A percentile compares a stretch with the other conserved stretches of the same genome.
phyloP scores from a whole-genome alignment of 192 early-diverging fungal species.

The Gorgonomyces haynaldii region DNA sequence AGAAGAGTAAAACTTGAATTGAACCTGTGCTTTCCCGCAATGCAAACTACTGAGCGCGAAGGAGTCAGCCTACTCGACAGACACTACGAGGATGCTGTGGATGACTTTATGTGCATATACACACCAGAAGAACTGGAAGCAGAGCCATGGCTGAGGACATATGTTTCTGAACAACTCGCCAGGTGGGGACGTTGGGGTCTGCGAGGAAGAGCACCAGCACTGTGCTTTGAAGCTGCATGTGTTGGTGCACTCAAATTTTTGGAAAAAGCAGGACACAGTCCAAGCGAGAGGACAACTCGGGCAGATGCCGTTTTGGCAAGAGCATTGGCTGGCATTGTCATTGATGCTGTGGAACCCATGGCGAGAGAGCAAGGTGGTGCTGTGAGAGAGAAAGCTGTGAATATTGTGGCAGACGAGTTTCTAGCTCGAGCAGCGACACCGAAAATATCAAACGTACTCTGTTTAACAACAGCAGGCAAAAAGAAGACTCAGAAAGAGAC shows the following conservation, averaged over 20 bases:
- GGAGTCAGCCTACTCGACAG: too few relatives aligned
- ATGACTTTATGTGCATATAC: constrained; percentile 13
- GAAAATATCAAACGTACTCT: constrained; percentile 10
- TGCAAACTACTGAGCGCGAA: too few relatives aligned
- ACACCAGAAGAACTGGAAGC: constrained; percentile 10
- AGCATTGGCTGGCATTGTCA: constrained; percentile 18
- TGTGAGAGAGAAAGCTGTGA: constrained; percentile 23
- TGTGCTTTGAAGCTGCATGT: constrained; percentile 29
- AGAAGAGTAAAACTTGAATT: too few relatives aligned
- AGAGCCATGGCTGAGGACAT: constrained; percentile 16
- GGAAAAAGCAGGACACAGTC: constrained; percentile 5
- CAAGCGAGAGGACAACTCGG: constrained; percentile 15
- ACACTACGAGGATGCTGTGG: constrained; percentile 10
- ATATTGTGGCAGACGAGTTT: constrained; percentile 23
- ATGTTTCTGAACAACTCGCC: constrained; percentile 16
- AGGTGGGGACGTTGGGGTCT: constrained; percentile 24
- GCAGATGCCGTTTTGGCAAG: constrained; percentile 18
- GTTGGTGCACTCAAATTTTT: constrained; percentile 14
- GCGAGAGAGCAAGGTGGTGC: constrained; percentile 17
- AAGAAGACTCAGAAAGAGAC: too few relatives aligned
- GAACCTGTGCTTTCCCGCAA: too few relatives aligned
- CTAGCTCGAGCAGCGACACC: constrained; percentile 16
- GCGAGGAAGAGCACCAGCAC: constrained; percentile 19
- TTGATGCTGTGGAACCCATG: constrained; percentile 26
- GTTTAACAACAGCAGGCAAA: too few relatives aligned